Evolutionary conservation across 176 grass and related monocot species (phyloP), one percentile per base, ranked within the genome.

Genomic region (Eleusine coracana): DNA sequence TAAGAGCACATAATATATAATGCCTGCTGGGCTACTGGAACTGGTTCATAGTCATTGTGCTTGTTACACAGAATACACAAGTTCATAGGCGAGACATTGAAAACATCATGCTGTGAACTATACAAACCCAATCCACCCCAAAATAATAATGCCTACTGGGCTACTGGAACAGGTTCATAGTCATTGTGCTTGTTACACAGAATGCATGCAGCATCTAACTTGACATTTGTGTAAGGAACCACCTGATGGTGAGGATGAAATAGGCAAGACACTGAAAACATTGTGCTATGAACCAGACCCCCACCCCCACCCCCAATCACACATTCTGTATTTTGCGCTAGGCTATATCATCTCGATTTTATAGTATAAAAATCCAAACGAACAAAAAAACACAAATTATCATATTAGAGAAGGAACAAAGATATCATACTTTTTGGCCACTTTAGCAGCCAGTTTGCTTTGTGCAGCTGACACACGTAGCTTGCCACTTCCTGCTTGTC

Each of bases 401-500:
- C 58, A 49, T 77, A 91, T 76, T 84, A 2, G 9, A 68, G 4
- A 76, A 62, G 56, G 54, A 78, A 86, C 28, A 29, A 79, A 83
- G 39, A 51, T 25, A 42, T 40, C 62, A 58, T 82, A 94, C 92
- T 81, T 98, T 83, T 94, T 98, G n/a, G 95, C 89, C 60, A 90
- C 84, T 85, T 89, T 89, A 82, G 87, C 78, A 77, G 77, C 78
- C 72, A 85, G 87, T 89, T 89, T 89, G 83, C 40, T 89, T 85
- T 98, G 92, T 20, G 38, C 95, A 76, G 86, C 71, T 86, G 95
- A 90, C 4, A 93, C 90, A 61, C 88, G 90, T 71, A 98, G 88
- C 67, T 88, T 98, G 67, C 95, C 90, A 49, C 86, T 98, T 76
- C 95, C 88, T 76, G 90, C 92, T 82, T 98, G 95, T 70, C 95